These are phyloP conservation scores for Rhizopogon salebrosus DNA, from an alignment of 768 basidiomycete genomes.

Conservation along the genomic window DNA sequence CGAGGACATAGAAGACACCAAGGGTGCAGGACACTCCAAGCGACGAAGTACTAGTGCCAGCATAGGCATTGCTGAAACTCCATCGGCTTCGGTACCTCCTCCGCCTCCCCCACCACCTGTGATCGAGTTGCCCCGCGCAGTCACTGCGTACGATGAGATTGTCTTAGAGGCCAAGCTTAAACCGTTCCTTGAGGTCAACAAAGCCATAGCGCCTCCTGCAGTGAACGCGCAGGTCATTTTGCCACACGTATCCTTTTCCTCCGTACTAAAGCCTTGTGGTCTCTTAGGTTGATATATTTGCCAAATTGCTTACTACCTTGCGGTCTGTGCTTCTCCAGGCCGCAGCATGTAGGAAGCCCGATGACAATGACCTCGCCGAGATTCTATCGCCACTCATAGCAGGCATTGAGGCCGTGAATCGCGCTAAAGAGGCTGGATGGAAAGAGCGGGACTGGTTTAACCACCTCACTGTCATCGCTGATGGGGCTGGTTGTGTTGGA, in stretches of 20 bases:
- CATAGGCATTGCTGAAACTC: constrained; percentile 16
- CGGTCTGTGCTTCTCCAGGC: constrained; percentile 65
- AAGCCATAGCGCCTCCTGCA: constrained; percentile 58
- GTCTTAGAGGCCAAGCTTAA: constrained; percentile 72
- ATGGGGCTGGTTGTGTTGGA: constrained; percentile 74
- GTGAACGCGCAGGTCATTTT: constrained; percentile 73
- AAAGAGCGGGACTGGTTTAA: constrained; percentile 79
- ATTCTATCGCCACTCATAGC: constrained; percentile 66
- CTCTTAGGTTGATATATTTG: constrained; percentile 60
- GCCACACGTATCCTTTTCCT: neutral
- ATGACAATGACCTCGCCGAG: constrained; percentile 47
- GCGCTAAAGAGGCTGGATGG: constrained; percentile 76
- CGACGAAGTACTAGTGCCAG: constrained; percentile 27
- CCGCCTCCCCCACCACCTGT: constrained; percentile 30
- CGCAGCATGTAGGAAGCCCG: constrained; percentile 76
- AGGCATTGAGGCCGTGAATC: constrained; percentile 70
- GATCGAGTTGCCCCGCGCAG: constrained; percentile 46
- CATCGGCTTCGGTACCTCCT: constrained; percentile 25
- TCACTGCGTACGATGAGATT: constrained; percentile 68
- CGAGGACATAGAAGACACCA: constrained; percentile 79
- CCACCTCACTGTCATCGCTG: constrained; percentile 77
- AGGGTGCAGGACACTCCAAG: constrained; percentile 12
- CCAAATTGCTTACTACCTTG: constrained; percentile 62
- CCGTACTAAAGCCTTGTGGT: constrained; percentile 3
- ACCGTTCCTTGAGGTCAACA: constrained; percentile 69